A percentile compares a stretch with the other conserved stretches of the same genome.
Evolutionary conservation across 257 asterid species (phyloP).

Genomic region (Rhazya stricta): DNA sequence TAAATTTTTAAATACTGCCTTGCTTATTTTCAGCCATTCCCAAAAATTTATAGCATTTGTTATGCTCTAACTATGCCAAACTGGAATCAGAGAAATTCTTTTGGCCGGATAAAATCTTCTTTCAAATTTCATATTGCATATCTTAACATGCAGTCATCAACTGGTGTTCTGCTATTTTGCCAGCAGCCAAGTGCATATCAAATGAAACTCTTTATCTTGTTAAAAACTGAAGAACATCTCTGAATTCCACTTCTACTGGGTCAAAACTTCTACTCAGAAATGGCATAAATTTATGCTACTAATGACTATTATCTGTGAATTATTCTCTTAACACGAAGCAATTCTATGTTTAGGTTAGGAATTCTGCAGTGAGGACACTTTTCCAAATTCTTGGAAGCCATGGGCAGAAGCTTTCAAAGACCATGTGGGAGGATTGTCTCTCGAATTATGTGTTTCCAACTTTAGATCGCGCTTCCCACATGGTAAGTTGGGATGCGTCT

Average conservation of each 20-base stretch:
- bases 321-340: background rate
- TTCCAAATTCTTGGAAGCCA: slow-evolving; percentile 98
- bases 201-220: background rate
- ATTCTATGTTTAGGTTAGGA: slow-evolving; percentile 67
- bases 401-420: slow-evolving; percentile 85
- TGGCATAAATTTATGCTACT: background rate
- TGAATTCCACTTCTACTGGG: background rate
- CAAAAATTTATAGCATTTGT: background rate
- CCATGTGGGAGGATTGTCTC: slow-evolving; percentile 95
- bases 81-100: background rate
- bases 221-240: background rate
- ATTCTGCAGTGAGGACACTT: slow-evolving; percentile 90
- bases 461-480: slow-evolving; percentile 80
- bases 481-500: slow-evolving; percentile 44
- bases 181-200: background rate
- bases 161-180: background rate
- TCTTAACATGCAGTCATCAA: background rate
- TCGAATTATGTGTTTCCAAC: slow-evolving; percentile 86
- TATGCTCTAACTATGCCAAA: background rate
- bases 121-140: background rate
- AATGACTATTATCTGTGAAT: background rate
- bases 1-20: background rate
- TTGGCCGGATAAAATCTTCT: background rate
- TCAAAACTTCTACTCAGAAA: background rate
- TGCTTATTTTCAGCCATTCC: background rate